Evolutionary conservation across 148 eudicot genomes (phyloP).

Genomic region (Nyssa sinensis): DNA sequence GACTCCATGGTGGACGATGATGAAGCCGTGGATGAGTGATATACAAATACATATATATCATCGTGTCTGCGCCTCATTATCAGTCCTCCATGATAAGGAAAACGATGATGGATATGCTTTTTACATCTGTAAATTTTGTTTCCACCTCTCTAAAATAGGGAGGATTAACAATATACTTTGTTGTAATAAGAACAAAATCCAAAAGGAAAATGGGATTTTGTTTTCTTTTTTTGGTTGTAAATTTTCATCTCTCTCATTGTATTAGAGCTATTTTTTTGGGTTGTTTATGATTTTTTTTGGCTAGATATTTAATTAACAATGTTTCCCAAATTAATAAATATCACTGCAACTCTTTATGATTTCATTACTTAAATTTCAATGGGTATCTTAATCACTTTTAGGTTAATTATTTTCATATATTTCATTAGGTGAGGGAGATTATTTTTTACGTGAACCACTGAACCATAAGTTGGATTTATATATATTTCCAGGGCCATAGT

Average conservation of each 20-base stretch:
- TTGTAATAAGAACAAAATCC: slow-evolving; percentile 12
- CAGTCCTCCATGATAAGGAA: not conserved
- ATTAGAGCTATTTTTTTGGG: too few relatives aligned
- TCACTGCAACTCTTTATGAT: too few relatives aligned
- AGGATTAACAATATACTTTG: not conserved
- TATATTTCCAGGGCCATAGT: too few relatives aligned
- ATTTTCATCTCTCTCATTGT: not conserved
- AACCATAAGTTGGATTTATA: too few relatives aligned
- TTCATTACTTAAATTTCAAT: too few relatives aligned
- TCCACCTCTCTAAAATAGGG: not conserved
- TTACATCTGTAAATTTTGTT: slow-evolving; percentile 15
- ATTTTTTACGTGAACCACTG: too few relatives aligned
- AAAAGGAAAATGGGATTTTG: not conserved
- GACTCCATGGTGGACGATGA: not conserved
- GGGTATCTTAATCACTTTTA: not conserved
- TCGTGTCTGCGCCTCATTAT: not conserved
- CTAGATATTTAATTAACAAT: too few relatives aligned
- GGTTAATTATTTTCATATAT: too few relatives aligned
- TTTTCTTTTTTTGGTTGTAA: not conserved
- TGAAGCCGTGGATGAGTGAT: not conserved
- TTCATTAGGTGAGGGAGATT: too few relatives aligned
- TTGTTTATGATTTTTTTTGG: too few relatives aligned
- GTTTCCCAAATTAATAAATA: too few relatives aligned
- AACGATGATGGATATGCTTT: not conserved
- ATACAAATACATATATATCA: not conserved